Evolutionary conservation across 2,329 filamentous ascomycete species (phyloP), one percentile per base, ranked within the genome.

Genomic region (Fusarium foetens): DNA sequence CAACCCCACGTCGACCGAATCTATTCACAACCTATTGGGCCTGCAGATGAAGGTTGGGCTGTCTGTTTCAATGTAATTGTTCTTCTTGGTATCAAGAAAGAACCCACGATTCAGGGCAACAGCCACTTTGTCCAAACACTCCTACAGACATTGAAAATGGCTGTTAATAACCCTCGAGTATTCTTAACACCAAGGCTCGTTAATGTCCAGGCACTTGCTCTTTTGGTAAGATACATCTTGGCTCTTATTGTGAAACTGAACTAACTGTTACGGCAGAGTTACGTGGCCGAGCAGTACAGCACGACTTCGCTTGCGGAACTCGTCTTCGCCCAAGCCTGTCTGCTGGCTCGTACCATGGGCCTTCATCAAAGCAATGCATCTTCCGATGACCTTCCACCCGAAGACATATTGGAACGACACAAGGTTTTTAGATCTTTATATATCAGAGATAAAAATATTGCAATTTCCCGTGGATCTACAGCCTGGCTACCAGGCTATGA

Each of bases 281-380:
- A 77, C 21, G 64, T 77, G 13, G 73, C 73, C 16, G 76, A 77
- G 27, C 76, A 77, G 10, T 77, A 77, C 35, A 77, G 76, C 27
- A 71, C 76, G 5, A 68, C 70, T 4, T 66, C 70, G 10, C 63
- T 77, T 25, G 73, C 76, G 17, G 76, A 75, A 41, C 41, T 77
- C 3, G 59, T 77, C 13, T 77, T 77, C 39, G 74, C 76, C 33
- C 75, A 77, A 39, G 76, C 76, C 11, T 77, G 76, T 25, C 52
- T 75, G 8, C 55, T 77, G 36, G 76, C 76, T 38, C 71, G 76
- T 10, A 77, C 70, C 12, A 77, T 77, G 74, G 76, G 76, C 1
- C 73, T 77, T 42, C 74, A 77, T 59, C 76, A 76, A 19, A 57
- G 49, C 23, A 54, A 58, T n/a, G 68, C 73, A 21, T 68, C 63